Percentiles rank a stretch among this genome's conserved stretches.
Evolutionary conservation across 768 basidiomycete genomes (phyloP).

Genomic region (Amyloporia xantha): DNA sequence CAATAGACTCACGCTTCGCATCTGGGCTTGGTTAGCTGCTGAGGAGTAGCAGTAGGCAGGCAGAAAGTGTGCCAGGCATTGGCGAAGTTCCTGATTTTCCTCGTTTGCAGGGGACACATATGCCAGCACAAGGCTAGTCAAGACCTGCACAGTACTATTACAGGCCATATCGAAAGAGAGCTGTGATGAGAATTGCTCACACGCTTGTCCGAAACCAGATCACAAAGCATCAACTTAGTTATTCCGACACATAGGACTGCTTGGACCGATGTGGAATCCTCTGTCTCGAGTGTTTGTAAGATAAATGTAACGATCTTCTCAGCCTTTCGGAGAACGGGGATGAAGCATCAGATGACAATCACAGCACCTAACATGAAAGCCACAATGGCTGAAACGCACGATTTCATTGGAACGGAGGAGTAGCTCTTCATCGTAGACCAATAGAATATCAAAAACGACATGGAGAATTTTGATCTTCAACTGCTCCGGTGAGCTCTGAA

Average conservation of each 20-base stretch:
- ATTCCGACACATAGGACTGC: constrained; percentile 41
- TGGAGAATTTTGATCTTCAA: constrained; percentile 38
- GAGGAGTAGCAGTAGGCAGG: constrained; percentile 81
- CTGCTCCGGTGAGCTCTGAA: constrained; percentile 34
- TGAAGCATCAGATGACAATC: no score
- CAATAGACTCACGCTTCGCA: constrained; percentile 39
- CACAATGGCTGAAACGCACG: constrained; percentile 9
- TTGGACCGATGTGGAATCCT: constrained; percentile 36
- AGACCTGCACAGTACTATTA: constrained; percentile 2
- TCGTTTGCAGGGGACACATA: constrained; percentile 79
- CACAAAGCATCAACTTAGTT: constrained; percentile 44
- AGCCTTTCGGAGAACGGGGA: no score
- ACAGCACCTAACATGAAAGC: no score
- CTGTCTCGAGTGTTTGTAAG: constrained; percentile 31
- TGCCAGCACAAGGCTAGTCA: constrained; percentile 42
- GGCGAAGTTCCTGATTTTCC: constrained; percentile 77
- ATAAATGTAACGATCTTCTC: constrained; percentile 36
- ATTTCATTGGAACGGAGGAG: constrained; percentile 10
- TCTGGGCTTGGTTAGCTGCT: constrained; percentile 57
- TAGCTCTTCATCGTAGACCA: constrained; percentile 39
- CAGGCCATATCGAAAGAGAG: neutral
- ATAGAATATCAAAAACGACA: constrained; percentile 43
- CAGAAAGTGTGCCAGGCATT: constrained; percentile 83
- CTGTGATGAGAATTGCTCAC: no score
- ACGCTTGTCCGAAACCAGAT: constrained; percentile 38